Base-by-base conservation (phyloP, 352 stramenopile genomes). In the Thraustochytrium striatum region DNA sequence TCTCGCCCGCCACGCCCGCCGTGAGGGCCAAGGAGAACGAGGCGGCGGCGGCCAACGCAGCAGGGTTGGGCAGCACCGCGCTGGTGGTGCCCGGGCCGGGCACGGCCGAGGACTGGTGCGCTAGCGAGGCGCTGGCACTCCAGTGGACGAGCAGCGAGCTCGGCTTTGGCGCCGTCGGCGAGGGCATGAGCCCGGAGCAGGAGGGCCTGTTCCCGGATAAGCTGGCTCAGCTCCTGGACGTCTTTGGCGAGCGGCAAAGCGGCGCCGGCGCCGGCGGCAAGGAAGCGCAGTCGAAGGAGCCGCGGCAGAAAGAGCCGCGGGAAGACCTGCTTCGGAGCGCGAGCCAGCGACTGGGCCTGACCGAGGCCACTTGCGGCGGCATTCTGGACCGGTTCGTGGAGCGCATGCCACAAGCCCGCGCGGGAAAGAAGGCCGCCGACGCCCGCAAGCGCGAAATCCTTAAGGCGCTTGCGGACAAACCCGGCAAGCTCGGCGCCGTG, bases 81-180 rank as follows among this genome's bases (percentile, higher is more conserved):
- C n/a, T n/a, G n/a, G n/a, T n/a, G n/a, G n/a, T n/a, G n/a, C n/a
- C n/a, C n/a, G n/a, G n/a, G n/a, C n/a, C n/a, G n/a, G n/a, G n/a
- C n/a, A n/a, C n/a, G 35, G 65, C 41, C 65, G 30, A 62, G 16
- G 65, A 75, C 65, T 75, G 65, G 65, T 61, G 65, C 30, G 52
- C 65, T 7, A 75, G 41, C 19, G 65, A 75, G 36, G 65, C 65
- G 11, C 44, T 75, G n/a, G 65, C 65, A 32, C 52, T 75, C 25
- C 33, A 39, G 0, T 75, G 52, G 30, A 41, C 44, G 5, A 32
- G 44, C 32, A 35, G 13, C 16, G 47, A 55, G 47, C 47, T 55
- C 8, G 30, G 65, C 19, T 11, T 58, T 8, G 44, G 44, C n/a
- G 65, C 41, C 11, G 50, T 75, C 30, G 32, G 65, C 32, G 50